phyloP scores from a whole-genome alignment of 2,329 filamentous ascomycete species.

The Verticillium dahliae region DNA sequence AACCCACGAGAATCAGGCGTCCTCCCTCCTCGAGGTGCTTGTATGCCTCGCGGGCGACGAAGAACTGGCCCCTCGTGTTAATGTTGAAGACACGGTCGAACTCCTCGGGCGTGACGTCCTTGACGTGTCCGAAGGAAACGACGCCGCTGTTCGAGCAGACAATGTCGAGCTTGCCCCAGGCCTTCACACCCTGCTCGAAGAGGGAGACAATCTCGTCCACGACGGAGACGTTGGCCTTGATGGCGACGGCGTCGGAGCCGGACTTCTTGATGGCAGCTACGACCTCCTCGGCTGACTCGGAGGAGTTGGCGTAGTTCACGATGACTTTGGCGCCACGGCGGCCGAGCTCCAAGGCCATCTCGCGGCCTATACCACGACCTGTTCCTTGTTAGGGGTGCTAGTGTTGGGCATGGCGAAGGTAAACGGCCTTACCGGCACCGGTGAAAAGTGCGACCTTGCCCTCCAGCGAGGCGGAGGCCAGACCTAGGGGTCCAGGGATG shows the following conservation, averaged over 20 bases:
- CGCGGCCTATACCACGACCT: conserved; percentile 53
- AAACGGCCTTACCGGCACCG: conserved; percentile 39
- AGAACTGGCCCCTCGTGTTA: conserved; percentile 65
- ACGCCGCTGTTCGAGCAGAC: conserved; percentile 66
- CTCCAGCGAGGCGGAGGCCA: conserved; percentile 56
- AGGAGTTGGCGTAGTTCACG: conserved; percentile 53
- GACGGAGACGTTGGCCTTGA: conserved; percentile 63
- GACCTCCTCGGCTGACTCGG: conserved; percentile 47
- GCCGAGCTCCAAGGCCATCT: conserved; percentile 52
- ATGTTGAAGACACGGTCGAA: conserved; percentile 65
- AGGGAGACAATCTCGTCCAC: conserved; percentile 55
- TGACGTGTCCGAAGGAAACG: conserved; percentile 61
- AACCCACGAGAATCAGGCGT: conserved; percentile 67
- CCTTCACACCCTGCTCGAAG: conserved; percentile 55
- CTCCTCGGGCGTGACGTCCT: conserved; percentile 64
- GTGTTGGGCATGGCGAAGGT: background rate
- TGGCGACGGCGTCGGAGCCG: conserved; percentile 55
- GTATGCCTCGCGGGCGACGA: conserved; percentile 65
- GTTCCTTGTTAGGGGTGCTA: background rate
- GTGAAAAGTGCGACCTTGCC: conserved; percentile 84
- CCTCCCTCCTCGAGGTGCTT: conserved; percentile 62
- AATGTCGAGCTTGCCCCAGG: conserved; percentile 63
- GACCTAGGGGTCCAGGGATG: conserved; percentile 29
- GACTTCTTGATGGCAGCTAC: conserved; percentile 44
- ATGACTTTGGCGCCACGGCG: conserved; percentile 49